Conservation (phyloP, 2,329 filamentous ascomycete species). For the Beauveria scarabaeidicola region DNA sequence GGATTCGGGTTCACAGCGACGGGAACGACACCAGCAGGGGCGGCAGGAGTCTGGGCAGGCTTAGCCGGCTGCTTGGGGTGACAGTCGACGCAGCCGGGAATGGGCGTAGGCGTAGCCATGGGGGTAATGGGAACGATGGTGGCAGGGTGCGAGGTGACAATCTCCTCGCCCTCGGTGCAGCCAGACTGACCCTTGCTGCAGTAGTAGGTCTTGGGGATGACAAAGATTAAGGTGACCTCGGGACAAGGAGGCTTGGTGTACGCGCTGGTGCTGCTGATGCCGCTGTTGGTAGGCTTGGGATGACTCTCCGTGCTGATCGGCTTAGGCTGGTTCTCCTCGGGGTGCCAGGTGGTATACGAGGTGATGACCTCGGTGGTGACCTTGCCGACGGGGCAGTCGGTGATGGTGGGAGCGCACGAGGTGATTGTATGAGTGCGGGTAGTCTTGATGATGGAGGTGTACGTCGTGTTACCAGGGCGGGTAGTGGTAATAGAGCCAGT, state of each 20-base stretch:
- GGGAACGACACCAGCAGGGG: not conserved
- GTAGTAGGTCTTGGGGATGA: conserved; percentile 21
- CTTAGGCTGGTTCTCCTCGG: conserved; percentile 16
- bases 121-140: conserved; percentile 21
- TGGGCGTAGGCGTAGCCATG: conserved; percentile 18
- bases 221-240: conserved; percentile 21
- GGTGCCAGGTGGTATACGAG: conserved; percentile 31
- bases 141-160: conserved; percentile 17
- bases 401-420: conserved; percentile 41
- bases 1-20: conserved; percentile 1
- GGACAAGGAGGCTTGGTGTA: conserved; percentile 13
- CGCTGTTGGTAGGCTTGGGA: not conserved
- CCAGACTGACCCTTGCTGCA: conserved; percentile 20
- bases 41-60: not conserved
- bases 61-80: conserved; percentile 15
- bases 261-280: conserved; percentile 8
- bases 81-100: conserved; percentile 21
- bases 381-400: conserved; percentile 36
- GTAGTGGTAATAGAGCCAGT: conserved; percentile 1
- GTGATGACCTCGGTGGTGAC: conserved; percentile 26
- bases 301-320: not conserved
- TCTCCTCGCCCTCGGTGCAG: conserved; percentile 20
- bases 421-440: conserved; percentile 44
- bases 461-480: conserved; percentile 11
- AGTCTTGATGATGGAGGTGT: conserved; percentile 27